A percentile compares a stretch with the other conserved stretches of the same genome.
Evolutionary conservation across 2,329 filamentous ascomycete species (phyloP).

Genomic region (Madurella mycetomatis): DNA sequence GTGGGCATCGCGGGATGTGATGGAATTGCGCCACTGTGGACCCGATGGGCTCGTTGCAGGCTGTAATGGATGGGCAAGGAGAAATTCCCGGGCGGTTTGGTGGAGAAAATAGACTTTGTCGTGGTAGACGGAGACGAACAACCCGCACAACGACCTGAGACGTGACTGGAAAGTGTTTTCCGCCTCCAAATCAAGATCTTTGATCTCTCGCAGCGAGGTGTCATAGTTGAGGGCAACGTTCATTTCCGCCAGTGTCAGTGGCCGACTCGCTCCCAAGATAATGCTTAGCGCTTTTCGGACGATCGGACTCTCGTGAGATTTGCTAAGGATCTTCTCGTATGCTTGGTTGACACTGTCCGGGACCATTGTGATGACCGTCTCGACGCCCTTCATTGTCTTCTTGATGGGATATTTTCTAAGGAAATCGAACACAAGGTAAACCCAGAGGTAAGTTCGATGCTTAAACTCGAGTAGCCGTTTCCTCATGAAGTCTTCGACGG

Average conservation of each 20-base stretch:
- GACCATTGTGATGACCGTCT: slow-evolving; percentile 13
- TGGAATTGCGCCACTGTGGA: too few relatives aligned
- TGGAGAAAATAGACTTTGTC: slow-evolving; percentile 24
- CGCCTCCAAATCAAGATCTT: slow-evolving; percentile 11
- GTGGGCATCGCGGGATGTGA: too few relatives aligned
- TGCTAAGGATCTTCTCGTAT: slow-evolving; percentile 30
- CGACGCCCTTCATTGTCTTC: background rate
- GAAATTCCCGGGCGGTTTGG: slow-evolving; percentile 33
- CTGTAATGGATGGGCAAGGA: slow-evolving; percentile 13
- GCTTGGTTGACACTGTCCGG: slow-evolving; percentile 30
- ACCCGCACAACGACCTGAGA: slow-evolving; percentile 26
- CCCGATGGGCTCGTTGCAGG: too few relatives aligned
- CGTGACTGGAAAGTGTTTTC: slow-evolving; percentile 19
- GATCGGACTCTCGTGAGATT: slow-evolving; percentile 1
- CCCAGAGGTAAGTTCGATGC: slow-evolving; percentile 37
- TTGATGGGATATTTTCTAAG: slow-evolving; percentile 17
- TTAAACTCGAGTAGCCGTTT: slow-evolving; percentile 18
- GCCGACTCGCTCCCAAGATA: slow-evolving; percentile 15
- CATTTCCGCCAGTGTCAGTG: slow-evolving; percentile 19
- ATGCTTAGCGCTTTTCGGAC: slow-evolving; percentile 12
- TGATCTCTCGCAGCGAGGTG: background rate
- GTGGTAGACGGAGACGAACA: slow-evolving; percentile 29
- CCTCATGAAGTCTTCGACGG: slow-evolving; percentile 8
- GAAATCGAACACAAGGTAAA: slow-evolving; percentile 34
- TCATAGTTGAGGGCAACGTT: slow-evolving; percentile 14